Evolutionary conservation across 108 stramenopile genomes (phyloP).

Genomic region (Nitzschia sp.): DNA sequence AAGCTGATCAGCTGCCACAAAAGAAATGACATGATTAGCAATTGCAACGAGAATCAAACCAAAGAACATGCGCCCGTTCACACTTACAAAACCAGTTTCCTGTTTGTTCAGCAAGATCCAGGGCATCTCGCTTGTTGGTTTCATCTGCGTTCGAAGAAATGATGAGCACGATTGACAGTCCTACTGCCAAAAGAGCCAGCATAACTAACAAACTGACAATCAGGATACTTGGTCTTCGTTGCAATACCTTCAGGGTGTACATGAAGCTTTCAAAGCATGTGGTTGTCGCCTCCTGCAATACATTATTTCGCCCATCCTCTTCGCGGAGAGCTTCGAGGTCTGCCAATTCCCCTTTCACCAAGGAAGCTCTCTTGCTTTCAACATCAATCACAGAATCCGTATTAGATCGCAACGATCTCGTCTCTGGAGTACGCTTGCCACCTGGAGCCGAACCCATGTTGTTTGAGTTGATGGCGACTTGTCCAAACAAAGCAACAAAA

Average conservation of each 20-base stretch:
- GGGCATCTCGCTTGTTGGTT: constrained; percentile 4
- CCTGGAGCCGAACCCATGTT: too few relatives aligned
- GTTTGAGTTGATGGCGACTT: too few relatives aligned
- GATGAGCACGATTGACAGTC: not conserved
- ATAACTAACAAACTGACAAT: not conserved
- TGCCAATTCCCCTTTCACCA: constrained; percentile 9
- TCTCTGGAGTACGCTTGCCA: too few relatives aligned
- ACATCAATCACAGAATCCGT: constrained; percentile 1
- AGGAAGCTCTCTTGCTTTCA: not conserved
- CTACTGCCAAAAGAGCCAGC: constrained; percentile 4
- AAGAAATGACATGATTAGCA: not conserved
- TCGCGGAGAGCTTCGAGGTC: constrained; percentile 17
- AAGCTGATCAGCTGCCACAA: constrained; percentile 30
- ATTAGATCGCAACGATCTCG: not conserved
- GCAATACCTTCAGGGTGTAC: not conserved
- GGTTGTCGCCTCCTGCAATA: not conserved
- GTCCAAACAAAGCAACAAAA: too few relatives aligned
- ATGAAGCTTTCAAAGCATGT: constrained; percentile 1
- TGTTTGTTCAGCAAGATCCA: constrained; percentile 34
- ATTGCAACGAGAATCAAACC: not conserved
- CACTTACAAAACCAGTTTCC: constrained; percentile 40
- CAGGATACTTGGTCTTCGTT: not conserved
- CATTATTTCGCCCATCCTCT: not conserved
- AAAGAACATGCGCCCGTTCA: not conserved
- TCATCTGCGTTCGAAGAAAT: constrained; percentile 15